These are phyloP conservation scores for Posidonia oceanica DNA, from an alignment of 116 monocot species.

Conservation along the genomic window DNA sequence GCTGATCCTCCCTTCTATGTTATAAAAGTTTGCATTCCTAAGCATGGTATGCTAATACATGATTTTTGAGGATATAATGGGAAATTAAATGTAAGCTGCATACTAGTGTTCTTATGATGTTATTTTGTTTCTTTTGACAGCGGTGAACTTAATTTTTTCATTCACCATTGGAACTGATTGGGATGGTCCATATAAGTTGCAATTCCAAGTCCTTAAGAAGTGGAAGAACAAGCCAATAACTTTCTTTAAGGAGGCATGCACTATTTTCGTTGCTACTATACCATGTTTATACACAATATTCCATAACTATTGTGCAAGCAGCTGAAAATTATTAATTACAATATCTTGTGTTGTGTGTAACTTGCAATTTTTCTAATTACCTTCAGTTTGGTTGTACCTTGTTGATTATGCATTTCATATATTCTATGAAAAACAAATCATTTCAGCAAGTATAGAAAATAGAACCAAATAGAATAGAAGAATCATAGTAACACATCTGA, in stretches of 20 bases:
- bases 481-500: too few relatives aligned
- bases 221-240: conserved; percentile 66
- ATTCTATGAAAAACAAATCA: too few relatives aligned
- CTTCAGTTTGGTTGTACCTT: too few relatives aligned
- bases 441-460: too few relatives aligned
- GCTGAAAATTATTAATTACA: neutral
- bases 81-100: too few relatives aligned
- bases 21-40: conserved; percentile 65
- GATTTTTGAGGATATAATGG: too few relatives aligned
- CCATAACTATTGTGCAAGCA: neutral
- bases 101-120: too few relatives aligned
- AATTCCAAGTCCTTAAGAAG: conserved; percentile 50
- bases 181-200: conserved; percentile 82
- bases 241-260: conserved; percentile 63
- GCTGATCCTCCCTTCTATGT: conserved; percentile 69
- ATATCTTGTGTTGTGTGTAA: too few relatives aligned
- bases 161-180: conserved; percentile 87
- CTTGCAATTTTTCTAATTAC: too few relatives aligned
- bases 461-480: too few relatives aligned
- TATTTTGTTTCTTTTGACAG: conserved; percentile 24
- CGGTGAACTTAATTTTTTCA: conserved; percentile 69
- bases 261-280: neutral
- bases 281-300: neutral
- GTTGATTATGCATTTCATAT: too few relatives aligned
- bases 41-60: conserved; percentile 43